Base-by-base conservation (phyloP, 2,329 filamentous ascomycete genomes). In the Grosmannia serpens region DNA sequence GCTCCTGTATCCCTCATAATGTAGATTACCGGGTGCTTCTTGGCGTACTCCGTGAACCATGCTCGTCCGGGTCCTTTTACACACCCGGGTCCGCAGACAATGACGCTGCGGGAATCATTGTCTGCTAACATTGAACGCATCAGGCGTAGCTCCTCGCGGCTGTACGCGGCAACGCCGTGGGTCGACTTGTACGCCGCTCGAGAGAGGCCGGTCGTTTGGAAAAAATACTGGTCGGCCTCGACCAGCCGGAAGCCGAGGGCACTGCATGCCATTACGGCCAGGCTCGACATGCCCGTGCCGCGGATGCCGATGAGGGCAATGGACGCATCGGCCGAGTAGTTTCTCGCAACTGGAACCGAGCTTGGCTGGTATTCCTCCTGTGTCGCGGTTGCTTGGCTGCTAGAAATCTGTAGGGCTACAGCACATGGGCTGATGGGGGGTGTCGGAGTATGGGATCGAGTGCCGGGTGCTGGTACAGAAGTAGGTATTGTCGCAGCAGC, bases 221-320 rank as follows among this genome's bases (percentile, higher is more conserved):
- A 90, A 89, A 58, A 80, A 80, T 59, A 80, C 77, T 64, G 31
- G 31, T 89, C 85, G 59, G 84, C 81, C 55, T 87, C 87, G 53
- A 89, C 77, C 7, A 89, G 75, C 53, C 84, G 41, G 15, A 33
- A n/a, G 80, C 57, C 84, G 77, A 86, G 80, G 62, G 85, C 81
- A 31, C 82, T 84, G 1, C 86, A 85, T 22, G 85, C 84, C 61
- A 90, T 87, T 59, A 89, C 83, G 9, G 84, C 87, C 26, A 90
- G 73, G 15, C 84, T 87, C 47, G 84, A 82, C 68, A 89, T 89
- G 5, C 86, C 86, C 10, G 83, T 83, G 27, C 87, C 86, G 38
- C 84, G 81, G 59, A 87, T 83, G n/a, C 86, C 87, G 29, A 89
- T 79, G 44, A 90, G 74, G 15, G 89, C 81, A 58, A 89, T 81